phyloP scores from a whole-genome alignment of 139 green algal genomes.

The Chlamydomonas urium region DNA sequence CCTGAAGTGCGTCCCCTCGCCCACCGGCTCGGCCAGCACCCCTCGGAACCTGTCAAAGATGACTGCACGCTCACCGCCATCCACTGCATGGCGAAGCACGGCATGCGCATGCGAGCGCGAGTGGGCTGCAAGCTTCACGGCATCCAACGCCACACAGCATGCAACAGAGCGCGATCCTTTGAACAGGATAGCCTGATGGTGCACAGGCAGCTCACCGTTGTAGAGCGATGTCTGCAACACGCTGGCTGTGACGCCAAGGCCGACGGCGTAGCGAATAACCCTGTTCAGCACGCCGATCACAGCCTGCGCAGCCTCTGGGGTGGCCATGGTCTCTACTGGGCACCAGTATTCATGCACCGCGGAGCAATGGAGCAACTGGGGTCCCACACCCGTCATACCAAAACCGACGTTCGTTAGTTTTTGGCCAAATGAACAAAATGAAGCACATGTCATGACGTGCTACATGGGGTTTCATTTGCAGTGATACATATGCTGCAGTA shows the following conservation, averaged over 20 bases:
- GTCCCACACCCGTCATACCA: not conserved
- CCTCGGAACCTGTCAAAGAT: constrained; percentile 95
- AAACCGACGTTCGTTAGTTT: not conserved
- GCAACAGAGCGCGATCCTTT: not conserved
- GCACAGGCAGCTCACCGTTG: constrained; percentile 52
- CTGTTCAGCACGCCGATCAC: constrained; percentile 7
- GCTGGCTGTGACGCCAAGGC: constrained; percentile 66
- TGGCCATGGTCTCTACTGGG: not conserved
- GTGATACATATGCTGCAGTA: not conserved
- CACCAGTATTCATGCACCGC: not conserved
- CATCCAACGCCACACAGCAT: not conserved
- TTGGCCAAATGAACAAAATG: not conserved
- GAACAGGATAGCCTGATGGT: not conserved
- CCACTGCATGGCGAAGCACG: constrained; percentile 62
- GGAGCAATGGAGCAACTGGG: not conserved
- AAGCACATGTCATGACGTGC: not conserved
- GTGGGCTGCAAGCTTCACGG: not conserved
- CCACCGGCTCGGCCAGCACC: constrained; percentile 69
- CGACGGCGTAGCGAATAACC: constrained; percentile 72
- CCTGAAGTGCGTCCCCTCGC: constrained; percentile 92
- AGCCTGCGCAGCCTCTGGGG: not conserved
- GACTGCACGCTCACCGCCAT: constrained; percentile 94
- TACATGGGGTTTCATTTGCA: not conserved
- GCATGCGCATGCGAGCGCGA: not conserved
- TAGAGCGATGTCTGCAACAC: constrained; percentile 78